Conservation (phyloP, 331 rosid species). For the Erythrophleum ivorense region DNA sequence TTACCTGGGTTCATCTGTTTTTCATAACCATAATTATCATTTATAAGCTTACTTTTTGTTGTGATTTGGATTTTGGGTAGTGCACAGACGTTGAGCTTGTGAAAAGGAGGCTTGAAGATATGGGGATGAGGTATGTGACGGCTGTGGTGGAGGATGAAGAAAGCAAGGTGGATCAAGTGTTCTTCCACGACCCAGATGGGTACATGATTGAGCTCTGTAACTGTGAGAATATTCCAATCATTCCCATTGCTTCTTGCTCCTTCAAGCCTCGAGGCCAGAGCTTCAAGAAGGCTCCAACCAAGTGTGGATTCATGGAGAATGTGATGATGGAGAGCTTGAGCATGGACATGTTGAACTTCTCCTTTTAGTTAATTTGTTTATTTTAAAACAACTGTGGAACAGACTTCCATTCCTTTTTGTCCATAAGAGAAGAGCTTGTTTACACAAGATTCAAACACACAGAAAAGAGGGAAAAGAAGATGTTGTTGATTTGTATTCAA, state of each 20-base stretch:
- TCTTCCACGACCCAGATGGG: slow-evolving; percentile 97
- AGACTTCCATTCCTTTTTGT: slow-evolving; percentile 37
- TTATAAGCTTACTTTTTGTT: no score
- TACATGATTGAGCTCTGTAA: slow-evolving; percentile 89
- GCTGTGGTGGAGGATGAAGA: slow-evolving; percentile 82
- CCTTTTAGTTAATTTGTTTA: slow-evolving; percentile 45
- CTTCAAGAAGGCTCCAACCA: slow-evolving; percentile 59
- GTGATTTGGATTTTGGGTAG: slow-evolving; percentile 42
- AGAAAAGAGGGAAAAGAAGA: slow-evolving; percentile 24
- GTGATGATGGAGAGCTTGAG: slow-evolving; percentile 90
- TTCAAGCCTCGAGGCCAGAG: slow-evolving; percentile 57
- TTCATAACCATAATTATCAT: no score
- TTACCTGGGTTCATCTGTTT: no score
- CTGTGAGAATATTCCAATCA: slow-evolving; percentile 79
- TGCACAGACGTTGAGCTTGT: slow-evolving; percentile 77
- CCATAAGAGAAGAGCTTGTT: slow-evolving; percentile 2
- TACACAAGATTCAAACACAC: neutral
- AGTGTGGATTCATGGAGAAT: slow-evolving; percentile 78
- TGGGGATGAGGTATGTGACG: slow-evolving; percentile 80
- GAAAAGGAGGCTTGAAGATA: slow-evolving; percentile 73
- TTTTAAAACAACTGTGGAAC: no score
- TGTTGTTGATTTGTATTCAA: slow-evolving; percentile 10
- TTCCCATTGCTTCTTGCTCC: slow-evolving; percentile 66
- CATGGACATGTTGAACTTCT: slow-evolving; percentile 81
- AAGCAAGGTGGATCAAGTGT: slow-evolving; percentile 73